These are phyloP conservation scores for Cyclostephanos invisitatus DNA, from an alignment of 108 stramenopile species.

Conservation along the genomic window DNA sequence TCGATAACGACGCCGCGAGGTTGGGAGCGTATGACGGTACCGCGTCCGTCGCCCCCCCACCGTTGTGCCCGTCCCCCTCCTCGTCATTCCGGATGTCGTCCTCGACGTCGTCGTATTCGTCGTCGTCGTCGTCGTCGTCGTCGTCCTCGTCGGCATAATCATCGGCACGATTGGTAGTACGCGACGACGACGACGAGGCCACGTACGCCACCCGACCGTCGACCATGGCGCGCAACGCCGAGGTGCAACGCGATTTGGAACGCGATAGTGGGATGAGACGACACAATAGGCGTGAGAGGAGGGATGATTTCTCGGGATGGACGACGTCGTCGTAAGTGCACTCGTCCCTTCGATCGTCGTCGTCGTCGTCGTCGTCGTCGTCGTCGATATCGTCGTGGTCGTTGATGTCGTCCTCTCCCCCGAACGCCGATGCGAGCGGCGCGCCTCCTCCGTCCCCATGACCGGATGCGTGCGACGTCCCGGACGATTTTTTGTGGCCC, in stretches of 20 bases:
- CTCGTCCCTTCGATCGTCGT: background rate
- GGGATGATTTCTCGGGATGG: background rate
- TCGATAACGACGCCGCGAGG: background rate
- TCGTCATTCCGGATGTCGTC: too few relatives aligned
- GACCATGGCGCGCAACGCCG: background rate
- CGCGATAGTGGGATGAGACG: background rate
- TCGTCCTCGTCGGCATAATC: background rate
- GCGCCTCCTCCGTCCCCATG: too few relatives aligned
- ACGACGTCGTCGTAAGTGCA: background rate
- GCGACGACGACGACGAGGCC: too few relatives aligned
- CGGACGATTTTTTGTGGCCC: too few relatives aligned
- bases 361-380: background rate
- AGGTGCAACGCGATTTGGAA: background rate
- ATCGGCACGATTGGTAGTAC: too few relatives aligned
- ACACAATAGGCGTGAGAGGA: background rate
- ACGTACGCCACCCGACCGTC: background rate
- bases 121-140: background rate
- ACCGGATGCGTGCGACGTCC: too few relatives aligned
- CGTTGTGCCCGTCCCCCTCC: too few relatives aligned
- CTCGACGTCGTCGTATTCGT: too few relatives aligned
- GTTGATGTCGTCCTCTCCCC: background rate
- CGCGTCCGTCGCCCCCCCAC: too few relatives aligned
- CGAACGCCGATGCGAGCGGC: too few relatives aligned
- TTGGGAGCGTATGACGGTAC: background rate
- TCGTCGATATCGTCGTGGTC: background rate